phyloP scores from a whole-genome alignment of 208 protist genomes.

The Crithidia fasciculata region DNA sequence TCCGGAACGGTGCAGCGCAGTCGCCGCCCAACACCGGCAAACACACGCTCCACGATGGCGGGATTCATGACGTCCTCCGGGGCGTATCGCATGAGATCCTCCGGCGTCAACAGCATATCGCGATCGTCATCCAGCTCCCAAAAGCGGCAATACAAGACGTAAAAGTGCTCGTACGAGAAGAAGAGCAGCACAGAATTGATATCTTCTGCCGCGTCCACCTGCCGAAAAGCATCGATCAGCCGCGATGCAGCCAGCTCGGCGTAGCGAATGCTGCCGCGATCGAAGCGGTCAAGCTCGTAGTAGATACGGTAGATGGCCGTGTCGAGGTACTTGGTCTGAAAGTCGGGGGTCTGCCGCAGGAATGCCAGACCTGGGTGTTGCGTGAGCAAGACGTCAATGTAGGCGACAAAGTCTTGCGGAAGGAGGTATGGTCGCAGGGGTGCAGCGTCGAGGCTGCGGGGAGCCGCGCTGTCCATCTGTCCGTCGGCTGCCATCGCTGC shows the following conservation, averaged over 20 bases:
- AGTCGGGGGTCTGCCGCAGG: conserved; percentile 92
- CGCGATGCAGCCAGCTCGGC: conserved; percentile 75
- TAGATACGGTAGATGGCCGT: conserved; percentile 96
- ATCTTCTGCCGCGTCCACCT: conserved; percentile 86
- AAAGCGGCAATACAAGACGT: conserved; percentile 99
- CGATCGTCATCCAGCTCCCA: conserved; percentile 97
- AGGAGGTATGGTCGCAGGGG: conserved; percentile 58
- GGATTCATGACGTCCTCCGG: conserved; percentile 83
- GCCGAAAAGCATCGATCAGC: conserved; percentile 81
- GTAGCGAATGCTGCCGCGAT: conserved; percentile 80
- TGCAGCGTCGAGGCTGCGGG: conserved; percentile 5
- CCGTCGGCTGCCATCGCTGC: conserved; percentile 7
- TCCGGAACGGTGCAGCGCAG: conserved; percentile 45
- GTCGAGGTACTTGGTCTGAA: conserved; percentile 95
- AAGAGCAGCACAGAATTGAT: conserved; percentile 93
- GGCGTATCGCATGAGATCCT: conserved; percentile 90
- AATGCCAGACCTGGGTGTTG: conserved; percentile 94
- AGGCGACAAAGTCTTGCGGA: conserved; percentile 76
- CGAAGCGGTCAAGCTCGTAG: conserved; percentile 91
- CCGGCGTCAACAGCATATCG: conserved; percentile 89
- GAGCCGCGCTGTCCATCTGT: conserved; percentile 1
- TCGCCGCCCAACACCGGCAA: conserved; percentile 62
- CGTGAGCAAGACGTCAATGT: conserved; percentile 80
- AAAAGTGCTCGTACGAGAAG: conserved; percentile 99
- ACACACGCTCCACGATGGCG: conserved; percentile 82